A percentile compares a stretch with the other conserved stretches of the same genome.
Conservation (phyloP, 2,329 filamentous ascomycete species). For the Escovopsis sp. region DNA sequence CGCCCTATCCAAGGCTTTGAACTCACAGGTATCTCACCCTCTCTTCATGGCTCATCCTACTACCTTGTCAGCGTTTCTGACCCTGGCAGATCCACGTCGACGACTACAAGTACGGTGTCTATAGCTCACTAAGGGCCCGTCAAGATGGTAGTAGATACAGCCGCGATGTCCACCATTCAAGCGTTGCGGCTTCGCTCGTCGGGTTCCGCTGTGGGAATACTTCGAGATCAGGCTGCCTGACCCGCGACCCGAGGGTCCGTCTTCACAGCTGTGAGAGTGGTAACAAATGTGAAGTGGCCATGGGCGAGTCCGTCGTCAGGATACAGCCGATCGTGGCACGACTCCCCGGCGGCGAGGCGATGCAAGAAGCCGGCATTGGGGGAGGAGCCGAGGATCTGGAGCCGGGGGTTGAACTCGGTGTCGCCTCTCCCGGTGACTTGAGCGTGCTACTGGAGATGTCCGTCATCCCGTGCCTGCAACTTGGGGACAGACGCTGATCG, state of each 20-base stretch:
- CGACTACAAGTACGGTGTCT: slow-evolving; percentile 61
- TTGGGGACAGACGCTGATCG: neutral
- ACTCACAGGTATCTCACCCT: slow-evolving; percentile 35
- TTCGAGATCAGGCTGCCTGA: slow-evolving; percentile 55
- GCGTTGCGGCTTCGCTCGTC: slow-evolving; percentile 51
- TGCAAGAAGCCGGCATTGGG: slow-evolving; percentile 62
- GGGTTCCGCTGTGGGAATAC: slow-evolving; percentile 65
- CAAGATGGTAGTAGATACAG: slow-evolving; percentile 23
- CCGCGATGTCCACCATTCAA: slow-evolving; percentile 27
- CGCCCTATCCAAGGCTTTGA: slow-evolving; percentile 55
- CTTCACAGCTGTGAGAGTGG: slow-evolving; percentile 80
- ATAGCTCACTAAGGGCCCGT: slow-evolving; percentile 42
- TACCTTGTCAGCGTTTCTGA: slow-evolving; percentile 7
- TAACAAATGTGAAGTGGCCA: slow-evolving; percentile 37
- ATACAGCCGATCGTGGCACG: slow-evolving; percentile 68
- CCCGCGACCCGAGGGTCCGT: slow-evolving; percentile 41
- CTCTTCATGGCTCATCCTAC: neutral
- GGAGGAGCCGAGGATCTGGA: slow-evolving; percentile 65
- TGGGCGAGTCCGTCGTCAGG: slow-evolving; percentile 43
- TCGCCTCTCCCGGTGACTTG: slow-evolving; percentile 37
- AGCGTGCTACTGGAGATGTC: slow-evolving; percentile 28
- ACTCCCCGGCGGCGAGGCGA: slow-evolving; percentile 39
- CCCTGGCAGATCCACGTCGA: slow-evolving; percentile 57
- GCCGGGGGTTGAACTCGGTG: slow-evolving; percentile 49
- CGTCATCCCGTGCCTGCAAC: neutral